A percentile compares a stretch with the other conserved stretches of the same genome.
Conservation (phyloP, 192 early-diverging fungal species). For the Paraglomus brasilianum region DNA sequence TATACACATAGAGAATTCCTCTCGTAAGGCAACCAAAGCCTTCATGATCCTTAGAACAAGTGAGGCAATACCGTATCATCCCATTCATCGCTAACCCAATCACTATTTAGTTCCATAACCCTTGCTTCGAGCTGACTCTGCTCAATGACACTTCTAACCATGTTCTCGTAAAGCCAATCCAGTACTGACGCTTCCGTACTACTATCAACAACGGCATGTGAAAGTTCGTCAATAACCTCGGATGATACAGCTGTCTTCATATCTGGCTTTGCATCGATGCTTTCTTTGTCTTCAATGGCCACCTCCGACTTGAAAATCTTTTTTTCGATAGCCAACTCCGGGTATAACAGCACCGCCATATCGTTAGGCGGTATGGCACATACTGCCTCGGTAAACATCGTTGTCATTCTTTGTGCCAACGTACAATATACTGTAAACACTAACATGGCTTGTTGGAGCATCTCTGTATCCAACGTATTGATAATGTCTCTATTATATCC, state of each 20-base stretch:
- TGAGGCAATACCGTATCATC: constrained; percentile 31
- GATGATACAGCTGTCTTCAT: too few relatives aligned
- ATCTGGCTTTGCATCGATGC: background rate
- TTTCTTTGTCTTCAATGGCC: background rate
- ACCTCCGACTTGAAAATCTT: background rate
- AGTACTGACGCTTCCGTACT: constrained; percentile 28
- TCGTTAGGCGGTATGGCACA: constrained; percentile 12
- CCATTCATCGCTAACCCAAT: constrained; percentile 31
- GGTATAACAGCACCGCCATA: constrained; percentile 18
- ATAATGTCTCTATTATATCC: background rate
- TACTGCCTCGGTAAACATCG: constrained; percentile 21
- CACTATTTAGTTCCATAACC: constrained; percentile 19
- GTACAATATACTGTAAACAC: constrained; percentile 9
- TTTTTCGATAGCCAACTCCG: background rate
- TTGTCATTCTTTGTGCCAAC: background rate
- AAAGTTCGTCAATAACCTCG: background rate
- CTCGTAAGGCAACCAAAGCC: too few relatives aligned
- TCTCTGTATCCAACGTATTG: background rate
- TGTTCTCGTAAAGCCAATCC: constrained; percentile 30
- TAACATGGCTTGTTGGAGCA: constrained; percentile 2
- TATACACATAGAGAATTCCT: too few relatives aligned
- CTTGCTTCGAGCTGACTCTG: constrained; percentile 27
- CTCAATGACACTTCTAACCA: constrained; percentile 24
- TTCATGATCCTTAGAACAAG: constrained; percentile 8
- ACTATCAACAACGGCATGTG: constrained; percentile 12